Conservation (phyloP, 2,329 filamentous ascomycete species). For the Chalara sp. region DNA sequence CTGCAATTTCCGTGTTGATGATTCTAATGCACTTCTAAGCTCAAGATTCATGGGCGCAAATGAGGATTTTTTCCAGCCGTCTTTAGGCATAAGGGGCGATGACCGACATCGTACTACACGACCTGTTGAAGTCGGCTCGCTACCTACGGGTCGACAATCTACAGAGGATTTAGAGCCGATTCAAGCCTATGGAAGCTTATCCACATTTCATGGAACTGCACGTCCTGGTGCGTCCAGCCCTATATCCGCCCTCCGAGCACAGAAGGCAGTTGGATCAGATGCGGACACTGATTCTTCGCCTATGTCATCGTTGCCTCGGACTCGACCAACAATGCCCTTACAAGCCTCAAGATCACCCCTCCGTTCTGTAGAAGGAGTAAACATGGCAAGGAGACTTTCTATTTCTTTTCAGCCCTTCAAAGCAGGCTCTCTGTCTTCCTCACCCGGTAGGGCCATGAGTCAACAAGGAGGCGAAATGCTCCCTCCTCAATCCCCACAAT, state of each 20-base stretch:
- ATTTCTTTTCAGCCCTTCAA: conserved; percentile 96
- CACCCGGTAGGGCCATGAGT: conserved; percentile 48
- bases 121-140: conserved; percentile 60
- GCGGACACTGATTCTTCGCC: conserved; percentile 52
- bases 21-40: conserved; percentile 83
- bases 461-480: conserved; percentile 19
- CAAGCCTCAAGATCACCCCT: conserved; percentile 24
- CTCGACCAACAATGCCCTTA: conserved; percentile 14
- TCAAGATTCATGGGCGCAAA: conserved; percentile 91
- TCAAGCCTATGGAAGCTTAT: conserved; percentile 83
- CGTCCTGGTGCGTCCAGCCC: conserved; percentile 74
- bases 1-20: conserved; percentile 85
- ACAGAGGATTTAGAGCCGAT: conserved; percentile 52
- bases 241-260: conserved; percentile 72
- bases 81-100: conserved; percentile 40
- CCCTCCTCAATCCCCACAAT: conserved; percentile 48
- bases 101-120: conserved; percentile 32
- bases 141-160: conserved; percentile 55
- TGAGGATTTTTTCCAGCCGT: conserved; percentile 79
- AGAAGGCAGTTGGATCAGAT: conserved; percentile 54
- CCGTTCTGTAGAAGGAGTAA: conserved; percentile 41
- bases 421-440: conserved; percentile 87
- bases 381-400: conserved; percentile 63
- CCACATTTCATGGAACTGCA: conserved; percentile 83
- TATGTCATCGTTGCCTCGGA: conserved; percentile 39